Percentiles rank a stretch among this genome's conserved stretches.
Evolutionary conservation across 805 yeast species (phyloP).

Genomic region (Limtongia smithiae): DNA sequence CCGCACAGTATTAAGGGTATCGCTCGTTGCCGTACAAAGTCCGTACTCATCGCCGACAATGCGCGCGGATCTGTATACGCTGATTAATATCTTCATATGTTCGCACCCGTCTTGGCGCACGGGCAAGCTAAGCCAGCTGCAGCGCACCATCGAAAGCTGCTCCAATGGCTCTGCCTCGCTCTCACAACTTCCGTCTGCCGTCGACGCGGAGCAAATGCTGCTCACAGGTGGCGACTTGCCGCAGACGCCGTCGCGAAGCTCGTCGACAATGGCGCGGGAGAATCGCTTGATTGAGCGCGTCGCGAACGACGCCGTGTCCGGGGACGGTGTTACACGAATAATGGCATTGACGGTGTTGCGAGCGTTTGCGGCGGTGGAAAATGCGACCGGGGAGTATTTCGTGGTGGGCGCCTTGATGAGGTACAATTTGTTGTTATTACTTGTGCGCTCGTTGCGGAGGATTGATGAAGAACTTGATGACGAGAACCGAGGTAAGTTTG

Average conservation of each 20-base stretch:
- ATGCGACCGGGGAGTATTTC: conserved; percentile 49
- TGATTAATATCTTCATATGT: conserved; percentile 21
- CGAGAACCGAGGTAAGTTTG: conserved; percentile 19
- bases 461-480: conserved; percentile 57
- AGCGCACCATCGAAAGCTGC: conserved; percentile 18
- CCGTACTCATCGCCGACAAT: conserved; percentile 64
- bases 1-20: conserved; percentile 66
- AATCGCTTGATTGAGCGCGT: conserved; percentile 44
- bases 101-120: conserved; percentile 16
- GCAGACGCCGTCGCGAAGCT: not conserved
- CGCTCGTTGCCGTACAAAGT: conserved; percentile 68
- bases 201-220: too few relatives aligned
- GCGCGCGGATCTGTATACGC: conserved; percentile 73
- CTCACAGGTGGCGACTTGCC: not conserved
- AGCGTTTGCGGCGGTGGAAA: conserved; percentile 55
- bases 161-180: conserved; percentile 9
- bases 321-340: conserved; percentile 72
- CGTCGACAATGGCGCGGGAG: conserved; percentile 6
- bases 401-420: conserved; percentile 59
- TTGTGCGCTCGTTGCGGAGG: conserved; percentile 64
- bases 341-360: conserved; percentile 76
- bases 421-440: conserved; percentile 60
- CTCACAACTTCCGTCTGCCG: too few relatives aligned
- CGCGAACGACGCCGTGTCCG: conserved; percentile 73
- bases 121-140: conserved; percentile 17